phyloP scores from a whole-genome alignment of 2,329 filamentous ascomycete genomes.

The Penicillium sp. region DNA sequence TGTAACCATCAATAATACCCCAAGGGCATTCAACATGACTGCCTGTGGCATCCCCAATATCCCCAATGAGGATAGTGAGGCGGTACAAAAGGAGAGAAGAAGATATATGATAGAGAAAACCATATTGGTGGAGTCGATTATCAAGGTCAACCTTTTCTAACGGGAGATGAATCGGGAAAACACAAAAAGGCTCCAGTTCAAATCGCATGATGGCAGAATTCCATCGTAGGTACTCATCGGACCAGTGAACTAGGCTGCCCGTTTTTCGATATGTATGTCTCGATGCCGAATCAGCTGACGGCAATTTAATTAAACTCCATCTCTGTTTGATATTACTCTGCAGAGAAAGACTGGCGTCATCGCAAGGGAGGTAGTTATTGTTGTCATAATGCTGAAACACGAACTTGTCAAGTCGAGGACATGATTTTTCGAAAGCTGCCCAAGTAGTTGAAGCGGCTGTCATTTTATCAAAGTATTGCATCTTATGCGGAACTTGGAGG shows the following conservation, averaged over 20 bases:
- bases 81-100: constrained; percentile 7
- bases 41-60: background rate
- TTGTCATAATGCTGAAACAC: constrained; percentile 4
- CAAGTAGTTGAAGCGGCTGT: background rate
- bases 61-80: background rate
- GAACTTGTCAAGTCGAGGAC: constrained; percentile 4
- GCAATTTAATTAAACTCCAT: background rate
- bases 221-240: constrained; percentile 4
- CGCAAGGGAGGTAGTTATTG: constrained; percentile 1
- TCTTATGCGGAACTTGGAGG: background rate
- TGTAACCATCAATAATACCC: background rate
- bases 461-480: background rate
- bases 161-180: background rate
- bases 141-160: background rate
- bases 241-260: background rate
- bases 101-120: constrained; percentile 1
- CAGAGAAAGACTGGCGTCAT: background rate
- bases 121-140: background rate
- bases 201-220: constrained; percentile 4
- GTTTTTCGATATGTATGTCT: background rate
- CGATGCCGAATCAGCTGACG: background rate
- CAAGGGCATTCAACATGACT: background rate
- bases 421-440: background rate
- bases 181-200: background rate
- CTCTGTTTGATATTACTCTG: background rate